Evolutionary conservation across 306 rosid species (phyloP), one percentile per base, ranked within the genome.

Genomic region (Acacia crassicarpa): DNA sequence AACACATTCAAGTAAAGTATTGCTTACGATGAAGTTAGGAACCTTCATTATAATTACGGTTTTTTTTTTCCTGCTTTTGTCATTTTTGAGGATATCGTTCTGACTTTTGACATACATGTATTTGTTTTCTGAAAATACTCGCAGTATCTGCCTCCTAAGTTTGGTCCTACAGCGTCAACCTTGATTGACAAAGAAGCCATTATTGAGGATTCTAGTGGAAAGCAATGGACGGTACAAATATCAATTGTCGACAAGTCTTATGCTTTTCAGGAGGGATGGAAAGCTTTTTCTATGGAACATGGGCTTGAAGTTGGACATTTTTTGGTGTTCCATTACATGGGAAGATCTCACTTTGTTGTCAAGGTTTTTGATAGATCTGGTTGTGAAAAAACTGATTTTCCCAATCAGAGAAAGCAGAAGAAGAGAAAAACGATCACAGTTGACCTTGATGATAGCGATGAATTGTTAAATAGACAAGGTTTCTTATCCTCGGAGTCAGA

Each of bases 131-230:
- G 33, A 54, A 22, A 58, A 33, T 81, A 6, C 53, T 72, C 77
- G 87, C 92, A 94, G 97, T 79, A 68, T 72, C 80, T 94, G 63
- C 98, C 98, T 74, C 89, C 95, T 32, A 86, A 75, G 32, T 88
- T 94, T 75, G 80, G 84, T 73, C 56, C 62, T 27, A 80, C 62
- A 10, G 69, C 87, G 75, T 69, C 89, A 25, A 11, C 38, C 75
- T 76, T 88, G 89, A 80, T 86, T 62, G 35, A 71, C 79, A 22
- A 88, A 83, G 74, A 75, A 63, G 73, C 86, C 62, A 76, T 53
- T 72, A 89, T 94, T 17, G 87, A 87, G 85, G 97, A 92, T 83
- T 78, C 85, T 70, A 67, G 30, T 13, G 92, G 89, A 72, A n/a
- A 15, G 74, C 84, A 80, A 59, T 90, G 92, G 92, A 45, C 72